Evolutionary conservation across 1,139 yeast species (phyloP), one percentile per base, ranked within the genome.

Genomic region (Lodderomyces jiufengensis): DNA sequence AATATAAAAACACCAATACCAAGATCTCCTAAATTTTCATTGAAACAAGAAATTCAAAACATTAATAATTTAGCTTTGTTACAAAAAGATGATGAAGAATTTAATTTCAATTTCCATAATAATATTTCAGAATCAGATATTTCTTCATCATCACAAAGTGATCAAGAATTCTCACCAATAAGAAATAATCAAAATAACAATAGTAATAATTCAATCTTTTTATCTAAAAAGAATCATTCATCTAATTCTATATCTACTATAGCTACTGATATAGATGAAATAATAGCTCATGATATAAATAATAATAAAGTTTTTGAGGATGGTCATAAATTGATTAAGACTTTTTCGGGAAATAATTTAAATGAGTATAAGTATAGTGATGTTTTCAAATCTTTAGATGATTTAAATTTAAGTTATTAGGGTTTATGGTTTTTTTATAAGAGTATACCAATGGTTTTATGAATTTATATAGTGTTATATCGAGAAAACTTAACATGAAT

Each of bases 161-260:
- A 24, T 10, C 20, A 18, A 5, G 20, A 18, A 18, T 18, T 18
- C 7, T 25, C 39, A n/a, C 11, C 36, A 13, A 11, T 32, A 3
- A 18, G 20, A 18, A 18, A 18, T 18, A 18, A 18, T 18, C 5
- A 18, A 18, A 7, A n/a, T n/a, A n/a, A n/a, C n/a, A n/a, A n/a
- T n/a, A n/a, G n/a, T n/a, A n/a, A n/a, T n/a, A n/a, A n/a, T n/a
- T n/a, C n/a, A n/a, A n/a, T n/a, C n/a, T n/a, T n/a, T n/a, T n/a
- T n/a, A n/a, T n/a, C n/a, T n/a, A 18, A 18, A 18, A 18, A 18
- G 7, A 39, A 36, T 20, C 33, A 40, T 23, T 44, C 48, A n/a
- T 29, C 32, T 18, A 43, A 36, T 11, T 37, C 46, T 1, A 25
- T 44, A 5, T 37, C 45, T 9, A 44, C 48, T 4, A 35, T 43